These are phyloP conservation scores for Hypericum androsaemum DNA, from an alignment of 345 rosid species.

Conservation along the genomic window DNA sequence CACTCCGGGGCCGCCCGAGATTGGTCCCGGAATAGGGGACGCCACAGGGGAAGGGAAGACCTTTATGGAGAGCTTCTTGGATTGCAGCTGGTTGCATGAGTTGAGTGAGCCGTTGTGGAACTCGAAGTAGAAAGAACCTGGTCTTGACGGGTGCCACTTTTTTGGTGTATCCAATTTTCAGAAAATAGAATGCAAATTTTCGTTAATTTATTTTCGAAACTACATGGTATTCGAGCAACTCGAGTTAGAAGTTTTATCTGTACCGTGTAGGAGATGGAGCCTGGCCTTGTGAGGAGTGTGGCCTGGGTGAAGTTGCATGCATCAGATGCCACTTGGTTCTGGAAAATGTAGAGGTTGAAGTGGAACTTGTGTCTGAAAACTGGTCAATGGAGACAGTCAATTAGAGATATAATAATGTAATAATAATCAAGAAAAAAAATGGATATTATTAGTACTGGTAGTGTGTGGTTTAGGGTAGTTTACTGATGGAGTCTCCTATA, in stretches of 20 bases:
- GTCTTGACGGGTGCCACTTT: constrained; percentile 88
- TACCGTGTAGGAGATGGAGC: constrained; percentile 67
- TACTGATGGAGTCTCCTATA: constrained; percentile 67
- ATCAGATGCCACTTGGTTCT: constrained; percentile 59
- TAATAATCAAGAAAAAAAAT: not conserved
- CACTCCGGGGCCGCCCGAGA: constrained; percentile 34
- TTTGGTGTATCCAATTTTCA: not conserved
- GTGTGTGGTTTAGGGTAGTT: constrained; percentile 4
- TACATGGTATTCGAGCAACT: not conserved
- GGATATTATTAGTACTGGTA: not conserved
- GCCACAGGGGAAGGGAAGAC: constrained; percentile 30
- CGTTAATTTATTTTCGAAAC: not conserved
- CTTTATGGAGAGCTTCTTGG: constrained; percentile 52
- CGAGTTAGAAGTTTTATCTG: too few relatives aligned
- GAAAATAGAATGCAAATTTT: not conserved
- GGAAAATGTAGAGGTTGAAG: constrained; percentile 74
- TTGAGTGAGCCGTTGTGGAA: constrained; percentile 60
- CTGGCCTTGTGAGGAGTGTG: constrained; percentile 61
- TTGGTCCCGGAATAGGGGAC: constrained; percentile 42
- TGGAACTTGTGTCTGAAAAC: constrained; percentile 76
- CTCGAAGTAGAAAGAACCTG: constrained; percentile 76
- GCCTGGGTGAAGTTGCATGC: constrained; percentile 77
- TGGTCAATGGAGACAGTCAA: constrained; percentile 9
- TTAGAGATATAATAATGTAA: constrained; percentile 2
- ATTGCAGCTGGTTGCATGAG: constrained; percentile 31